Conservation (phyloP, 305 asterid genomes). For the Fraxinus platypoda region DNA sequence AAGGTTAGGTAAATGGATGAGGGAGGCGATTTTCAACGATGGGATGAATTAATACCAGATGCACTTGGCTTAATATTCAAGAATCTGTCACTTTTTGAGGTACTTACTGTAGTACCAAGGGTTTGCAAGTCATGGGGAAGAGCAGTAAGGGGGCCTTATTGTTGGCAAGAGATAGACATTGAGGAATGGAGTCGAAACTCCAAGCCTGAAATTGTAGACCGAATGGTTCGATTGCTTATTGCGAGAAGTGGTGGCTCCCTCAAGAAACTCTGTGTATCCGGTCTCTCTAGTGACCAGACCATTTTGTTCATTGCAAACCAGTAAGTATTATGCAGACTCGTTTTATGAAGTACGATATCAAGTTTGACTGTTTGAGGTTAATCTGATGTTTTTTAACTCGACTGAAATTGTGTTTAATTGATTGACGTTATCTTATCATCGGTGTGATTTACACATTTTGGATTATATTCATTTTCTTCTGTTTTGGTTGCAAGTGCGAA, state of each 20-base stretch:
- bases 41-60: conserved; percentile 86
- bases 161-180: conserved; percentile 90
- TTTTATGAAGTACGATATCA: not conserved
- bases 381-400: not conserved
- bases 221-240: conserved; percentile 62
- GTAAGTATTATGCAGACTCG: conserved; percentile 40
- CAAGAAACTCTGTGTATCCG: conserved; percentile 59
- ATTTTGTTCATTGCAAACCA: conserved; percentile 58
- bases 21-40: conserved; percentile 36
- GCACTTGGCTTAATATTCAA: conserved; percentile 79
- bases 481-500: conserved; percentile 63
- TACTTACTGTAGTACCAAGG: conserved; percentile 72
- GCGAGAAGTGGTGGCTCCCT: conserved; percentile 72
- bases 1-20: conserved; percentile 47
- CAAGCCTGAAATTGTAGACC: conserved; percentile 50
- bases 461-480: conserved; percentile 12
- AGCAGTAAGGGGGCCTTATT: conserved; percentile 70
- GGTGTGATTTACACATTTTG: not conserved
- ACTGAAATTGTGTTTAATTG: not conserved
- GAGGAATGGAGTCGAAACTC: conserved; percentile 73
- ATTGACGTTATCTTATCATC: not conserved
- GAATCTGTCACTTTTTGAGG: conserved; percentile 59
- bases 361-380: not conserved
- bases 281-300: conserved; percentile 50
- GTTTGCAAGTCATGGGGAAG: conserved; percentile 88